These are phyloP conservation scores for Nannizziopsis barbatae DNA, from an alignment of 2,329 filamentous ascomycete species.

Conservation along the genomic window DNA sequence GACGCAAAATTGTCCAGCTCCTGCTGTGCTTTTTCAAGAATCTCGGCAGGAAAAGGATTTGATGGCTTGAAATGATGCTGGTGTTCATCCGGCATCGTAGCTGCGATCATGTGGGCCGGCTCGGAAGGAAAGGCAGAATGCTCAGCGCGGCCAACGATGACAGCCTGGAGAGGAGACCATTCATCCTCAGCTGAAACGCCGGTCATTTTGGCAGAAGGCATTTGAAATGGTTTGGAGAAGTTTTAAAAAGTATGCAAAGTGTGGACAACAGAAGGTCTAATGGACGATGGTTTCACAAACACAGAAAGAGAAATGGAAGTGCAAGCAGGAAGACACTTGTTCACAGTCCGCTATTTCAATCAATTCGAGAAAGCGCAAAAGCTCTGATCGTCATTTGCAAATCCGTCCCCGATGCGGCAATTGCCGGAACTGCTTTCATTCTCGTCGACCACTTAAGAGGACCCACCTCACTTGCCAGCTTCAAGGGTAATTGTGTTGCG, in stretches of 20 bases:
- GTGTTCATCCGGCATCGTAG: slow-evolving; percentile 16
- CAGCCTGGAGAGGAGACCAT: slow-evolving; percentile 21
- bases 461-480: background rate
- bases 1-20: slow-evolving; percentile 21
- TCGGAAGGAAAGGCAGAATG: slow-evolving; percentile 20
- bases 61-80: slow-evolving; percentile 15
- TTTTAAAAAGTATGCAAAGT: too few relatives aligned
- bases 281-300: background rate
- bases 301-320: background rate
- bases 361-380: background rate
- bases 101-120: slow-evolving; percentile 18
- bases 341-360: background rate
- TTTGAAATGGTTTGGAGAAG: too few relatives aligned
- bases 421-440: slow-evolving; percentile 1
- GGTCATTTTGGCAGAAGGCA: slow-evolving; percentile 6
- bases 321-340: background rate
- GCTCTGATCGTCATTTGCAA: background rate
- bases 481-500: too few relatives aligned
- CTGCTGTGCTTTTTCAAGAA: slow-evolving; percentile 18
- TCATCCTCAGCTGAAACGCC: slow-evolving; percentile 18
- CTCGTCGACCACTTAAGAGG: background rate
- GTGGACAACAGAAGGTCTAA: background rate
- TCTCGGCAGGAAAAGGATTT: slow-evolving; percentile 18
- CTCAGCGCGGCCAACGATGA: slow-evolving; percentile 22
- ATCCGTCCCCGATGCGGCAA: slow-evolving; percentile 6